Conservation (phyloP, 2,329 filamentous ascomycete genomes). For the Neoscytalidium dimidiatum region DNA sequence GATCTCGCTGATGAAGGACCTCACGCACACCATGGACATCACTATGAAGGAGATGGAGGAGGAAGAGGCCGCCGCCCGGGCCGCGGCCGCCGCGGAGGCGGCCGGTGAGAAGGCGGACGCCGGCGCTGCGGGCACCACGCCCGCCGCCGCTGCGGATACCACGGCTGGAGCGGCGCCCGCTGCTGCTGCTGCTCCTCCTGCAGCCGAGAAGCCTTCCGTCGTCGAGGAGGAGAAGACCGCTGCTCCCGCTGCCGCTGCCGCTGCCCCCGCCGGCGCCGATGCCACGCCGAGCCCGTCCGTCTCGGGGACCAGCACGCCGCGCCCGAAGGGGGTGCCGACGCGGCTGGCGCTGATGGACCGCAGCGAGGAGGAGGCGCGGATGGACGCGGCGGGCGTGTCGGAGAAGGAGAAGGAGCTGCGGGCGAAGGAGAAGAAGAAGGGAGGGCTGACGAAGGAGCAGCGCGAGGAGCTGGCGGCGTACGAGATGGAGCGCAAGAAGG, state of each 20-base stretch:
- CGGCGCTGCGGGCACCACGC: conserved; percentile 21
- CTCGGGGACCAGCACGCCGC: conserved; percentile 49
- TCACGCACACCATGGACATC: conserved; percentile 98
- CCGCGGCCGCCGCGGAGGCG: conserved; percentile 54
- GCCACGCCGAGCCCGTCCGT: conserved; percentile 27
- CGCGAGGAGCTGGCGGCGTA: conserved; percentile 86
- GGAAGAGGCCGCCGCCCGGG: conserved; percentile 58
- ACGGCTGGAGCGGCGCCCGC: conserved; percentile 36
- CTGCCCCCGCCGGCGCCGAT: conserved; percentile 30
- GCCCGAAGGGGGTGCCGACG: conserved; percentile 62
- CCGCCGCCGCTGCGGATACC: conserved; percentile 46
- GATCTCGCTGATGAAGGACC: conserved; percentile 97
- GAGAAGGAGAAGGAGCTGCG: conserved; percentile 75
- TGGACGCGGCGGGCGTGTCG: conserved; percentile 65
- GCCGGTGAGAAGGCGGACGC: conserved; percentile 27
- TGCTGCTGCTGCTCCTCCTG: conserved; percentile 46
- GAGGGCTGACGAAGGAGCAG: conserved; percentile 84
- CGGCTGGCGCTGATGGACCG: conserved; percentile 87
- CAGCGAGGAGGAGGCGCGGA: conserved; percentile 73
- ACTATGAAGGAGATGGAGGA: conserved; percentile 80
- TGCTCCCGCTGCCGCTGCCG: conserved; percentile 28
- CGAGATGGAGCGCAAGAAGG: conserved; percentile 78
- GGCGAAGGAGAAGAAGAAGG: conserved; percentile 88
- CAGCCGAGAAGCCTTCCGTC: conserved; percentile 27
- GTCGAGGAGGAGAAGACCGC: conserved; percentile 27